These are phyloP conservation scores for Cercophora samala DNA, from an alignment of 495 filamentous ascomycete species.

Conservation along the genomic window DNA sequence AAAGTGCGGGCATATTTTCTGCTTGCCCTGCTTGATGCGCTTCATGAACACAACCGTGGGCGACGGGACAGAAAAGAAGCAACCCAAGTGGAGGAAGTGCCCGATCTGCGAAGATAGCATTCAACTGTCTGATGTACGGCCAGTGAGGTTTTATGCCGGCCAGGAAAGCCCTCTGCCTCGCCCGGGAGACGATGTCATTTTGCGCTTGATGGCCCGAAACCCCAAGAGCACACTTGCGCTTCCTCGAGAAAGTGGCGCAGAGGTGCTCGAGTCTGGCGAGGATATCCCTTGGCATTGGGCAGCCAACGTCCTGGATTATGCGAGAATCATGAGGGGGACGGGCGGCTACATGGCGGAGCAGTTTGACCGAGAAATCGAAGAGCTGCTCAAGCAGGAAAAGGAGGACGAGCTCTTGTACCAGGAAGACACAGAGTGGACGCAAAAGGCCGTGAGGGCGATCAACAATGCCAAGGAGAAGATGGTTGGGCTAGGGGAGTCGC, in stretches of 20 bases:
- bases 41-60: constrained; percentile 89
- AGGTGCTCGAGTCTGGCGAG: constrained; percentile 61
- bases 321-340: constrained; percentile 90
- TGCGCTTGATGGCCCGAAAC: constrained; percentile 76
- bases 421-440: constrained; percentile 87
- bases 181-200: constrained; percentile 83
- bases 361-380: constrained; percentile 71
- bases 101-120: constrained; percentile 93
- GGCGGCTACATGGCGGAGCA: constrained; percentile 81
- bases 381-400: constrained; percentile 68
- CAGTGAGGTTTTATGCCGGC: constrained; percentile 86
- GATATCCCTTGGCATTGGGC: constrained; percentile 93
- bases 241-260: constrained; percentile 72
- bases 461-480: constrained; percentile 68
- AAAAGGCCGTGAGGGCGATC: constrained; percentile 71
- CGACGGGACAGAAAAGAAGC: constrained; percentile 60
- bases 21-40: constrained; percentile 85
- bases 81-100: constrained; percentile 80
- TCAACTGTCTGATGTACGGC: constrained; percentile 81
- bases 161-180: constrained; percentile 76
- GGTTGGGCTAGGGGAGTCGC: constrained; percentile 33
- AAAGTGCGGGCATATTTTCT: constrained; percentile 96
- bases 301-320: constrained; percentile 91
- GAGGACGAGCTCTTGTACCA: constrained; percentile 93
- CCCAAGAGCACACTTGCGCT: constrained; percentile 80